These are phyloP conservation scores for Pseudopyrenochaeta lycopersici DNA, from an alignment of 2,329 filamentous ascomycete species.

Conservation along the genomic window DNA sequence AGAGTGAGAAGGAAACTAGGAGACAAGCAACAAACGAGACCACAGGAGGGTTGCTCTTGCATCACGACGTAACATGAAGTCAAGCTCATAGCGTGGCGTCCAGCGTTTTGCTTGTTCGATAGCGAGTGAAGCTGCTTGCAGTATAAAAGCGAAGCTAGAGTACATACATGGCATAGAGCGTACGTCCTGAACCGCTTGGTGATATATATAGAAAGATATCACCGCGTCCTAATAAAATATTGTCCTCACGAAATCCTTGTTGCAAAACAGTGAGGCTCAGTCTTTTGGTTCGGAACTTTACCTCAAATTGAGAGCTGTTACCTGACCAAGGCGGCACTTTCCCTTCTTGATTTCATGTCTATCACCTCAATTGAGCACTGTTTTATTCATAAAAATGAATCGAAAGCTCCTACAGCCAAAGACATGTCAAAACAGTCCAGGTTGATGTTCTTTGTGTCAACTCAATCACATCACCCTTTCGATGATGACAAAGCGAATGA, in stretches of 20 bases:
- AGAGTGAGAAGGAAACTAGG: neutral
- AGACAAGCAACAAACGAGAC: too few species aligned
- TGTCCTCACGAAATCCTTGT: too few species aligned
- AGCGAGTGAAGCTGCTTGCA: neutral
- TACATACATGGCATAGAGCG: too few species aligned
- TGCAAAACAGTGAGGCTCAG: too few species aligned
- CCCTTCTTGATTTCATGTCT: neutral
- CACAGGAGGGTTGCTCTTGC: neutral
- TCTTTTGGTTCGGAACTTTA: too few species aligned
- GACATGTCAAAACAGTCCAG: neutral
- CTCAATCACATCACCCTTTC: neutral
- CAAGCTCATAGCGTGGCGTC: neutral
- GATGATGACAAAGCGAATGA: constrained; percentile 16
- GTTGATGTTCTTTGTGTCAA: neutral
- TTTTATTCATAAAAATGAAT: neutral
- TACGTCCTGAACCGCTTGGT: too few species aligned
- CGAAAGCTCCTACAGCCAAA: neutral
- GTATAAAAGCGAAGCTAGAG: neutral
- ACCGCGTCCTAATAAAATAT: too few species aligned
- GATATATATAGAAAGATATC: too few species aligned
- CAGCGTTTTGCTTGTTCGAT: neutral
- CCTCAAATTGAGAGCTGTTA: too few species aligned
- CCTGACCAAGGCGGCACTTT: too few species aligned
- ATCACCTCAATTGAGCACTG: neutral
- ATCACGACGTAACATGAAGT: neutral